phyloP scores from a whole-genome alignment of 495 filamentous ascomycete species.

The Xylaria sp. region DNA sequence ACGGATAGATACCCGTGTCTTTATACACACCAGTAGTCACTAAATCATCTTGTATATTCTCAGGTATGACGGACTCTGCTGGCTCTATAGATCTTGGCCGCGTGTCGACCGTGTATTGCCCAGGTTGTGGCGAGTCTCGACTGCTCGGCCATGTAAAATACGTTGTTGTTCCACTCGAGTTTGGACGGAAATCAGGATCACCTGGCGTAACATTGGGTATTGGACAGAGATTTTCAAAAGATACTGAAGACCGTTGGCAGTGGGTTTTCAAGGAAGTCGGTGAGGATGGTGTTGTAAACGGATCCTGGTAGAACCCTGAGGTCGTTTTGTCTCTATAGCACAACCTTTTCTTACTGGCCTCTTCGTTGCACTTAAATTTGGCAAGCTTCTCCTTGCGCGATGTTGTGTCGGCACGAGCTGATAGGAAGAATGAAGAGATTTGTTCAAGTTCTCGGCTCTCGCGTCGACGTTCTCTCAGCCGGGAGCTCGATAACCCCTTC shows the following conservation, averaged over 20 bases:
- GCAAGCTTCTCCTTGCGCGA: background rate
- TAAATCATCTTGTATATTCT: conserved; percentile 28
- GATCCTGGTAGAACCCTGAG: background rate
- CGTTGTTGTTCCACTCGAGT: conserved; percentile 35
- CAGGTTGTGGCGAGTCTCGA: conserved; percentile 27
- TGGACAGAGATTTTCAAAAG: background rate
- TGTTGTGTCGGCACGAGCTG: conserved; percentile 20
- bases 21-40: conserved; percentile 38
- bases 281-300: conserved; percentile 13
- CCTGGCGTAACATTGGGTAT: background rate
- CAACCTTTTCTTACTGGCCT: background rate
- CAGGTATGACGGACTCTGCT: conserved; percentile 32
- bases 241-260: background rate
- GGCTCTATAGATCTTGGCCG: conserved; percentile 16
- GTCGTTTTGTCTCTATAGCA: background rate
- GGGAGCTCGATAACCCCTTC: conserved; percentile 31
- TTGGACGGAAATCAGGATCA: background rate
- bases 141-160: conserved; percentile 45
- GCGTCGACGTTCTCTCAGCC: conserved; percentile 33
- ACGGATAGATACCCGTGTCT: conserved; percentile 29
- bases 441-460: conserved; percentile 48
- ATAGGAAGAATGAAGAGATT: conserved; percentile 51
- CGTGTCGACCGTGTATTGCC: conserved; percentile 1
- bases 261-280: background rate
- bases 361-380: background rate